phyloP scores from a whole-genome alignment of 768 basidiomycete genomes.

The Boletus insuetus region DNA sequence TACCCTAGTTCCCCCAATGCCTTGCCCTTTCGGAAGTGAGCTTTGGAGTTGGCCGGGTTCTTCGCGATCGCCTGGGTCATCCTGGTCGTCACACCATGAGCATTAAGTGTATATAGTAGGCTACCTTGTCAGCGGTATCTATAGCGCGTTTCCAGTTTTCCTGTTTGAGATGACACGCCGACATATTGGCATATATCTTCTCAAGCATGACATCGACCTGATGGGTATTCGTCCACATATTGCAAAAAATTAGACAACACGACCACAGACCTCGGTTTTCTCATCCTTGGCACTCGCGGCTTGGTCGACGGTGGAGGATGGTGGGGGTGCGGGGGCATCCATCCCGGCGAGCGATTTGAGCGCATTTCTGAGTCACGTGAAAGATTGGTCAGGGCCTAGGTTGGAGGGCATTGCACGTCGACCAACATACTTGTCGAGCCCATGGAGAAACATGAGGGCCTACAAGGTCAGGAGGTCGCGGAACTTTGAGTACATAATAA shows the following conservation, averaged over 20 bases:
- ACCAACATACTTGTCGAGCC: conserved; percentile 68
- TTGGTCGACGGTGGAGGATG: conserved; percentile 24
- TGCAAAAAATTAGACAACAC: not conserved
- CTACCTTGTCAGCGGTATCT: conserved; percentile 80
- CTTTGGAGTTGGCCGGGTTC: conserved; percentile 76
- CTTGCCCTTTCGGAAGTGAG: conserved; percentile 78
- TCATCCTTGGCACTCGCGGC: conserved; percentile 42
- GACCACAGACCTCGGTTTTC: conserved; percentile 58
- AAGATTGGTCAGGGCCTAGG: conserved; percentile 1
- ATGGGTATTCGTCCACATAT: not conserved
- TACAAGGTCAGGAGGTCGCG: conserved; percentile 22
- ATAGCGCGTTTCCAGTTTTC: conserved; percentile 75
- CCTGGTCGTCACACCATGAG: not conserved
- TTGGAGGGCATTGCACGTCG: not conserved
- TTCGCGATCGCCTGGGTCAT: conserved; percentile 61
- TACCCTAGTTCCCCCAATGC: conserved; percentile 74
- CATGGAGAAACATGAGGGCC: conserved; percentile 72
- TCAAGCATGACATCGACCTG: conserved; percentile 75
- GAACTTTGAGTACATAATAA: not conserved
- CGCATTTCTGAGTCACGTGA: conserved; percentile 43
- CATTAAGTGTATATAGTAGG: not conserved
- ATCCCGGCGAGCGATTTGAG: conserved; percentile 49
- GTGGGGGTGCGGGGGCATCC: not conserved
- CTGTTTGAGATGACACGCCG: conserved; percentile 78
- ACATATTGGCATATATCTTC: conserved; percentile 84